Percentiles rank a stretch among this genome's conserved stretches.
phyloP scores from a whole-genome alignment of 2,329 filamentous ascomycete genomes.

The Ilyonectria destructans region DNA sequence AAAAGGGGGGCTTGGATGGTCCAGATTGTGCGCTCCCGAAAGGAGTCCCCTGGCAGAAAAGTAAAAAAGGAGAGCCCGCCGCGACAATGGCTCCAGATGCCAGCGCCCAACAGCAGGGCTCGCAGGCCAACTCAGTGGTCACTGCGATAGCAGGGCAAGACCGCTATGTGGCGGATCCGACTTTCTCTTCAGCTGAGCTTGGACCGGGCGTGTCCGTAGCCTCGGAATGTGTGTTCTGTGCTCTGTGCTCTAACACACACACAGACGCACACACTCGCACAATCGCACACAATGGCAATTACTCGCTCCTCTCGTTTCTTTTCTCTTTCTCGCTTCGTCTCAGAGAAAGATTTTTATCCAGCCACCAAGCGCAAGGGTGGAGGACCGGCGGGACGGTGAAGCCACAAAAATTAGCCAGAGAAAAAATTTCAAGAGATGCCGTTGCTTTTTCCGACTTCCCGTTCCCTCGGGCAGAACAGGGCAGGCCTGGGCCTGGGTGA shows the following conservation, averaged over 20 bases:
- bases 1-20: constrained; percentile 11
- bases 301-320: constrained; percentile 32
- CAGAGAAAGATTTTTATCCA: constrained; percentile 27
- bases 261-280: constrained; percentile 30
- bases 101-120: constrained; percentile 37
- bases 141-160: constrained; percentile 26
- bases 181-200: constrained; percentile 42
- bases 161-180: constrained; percentile 29
- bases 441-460: constrained; percentile 33
- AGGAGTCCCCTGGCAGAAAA: constrained; percentile 44
- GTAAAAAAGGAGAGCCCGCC: constrained; percentile 27
- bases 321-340: constrained; percentile 39
- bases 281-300: constrained; percentile 41
- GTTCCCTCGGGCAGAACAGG: constrained; percentile 28
- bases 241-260: constrained; percentile 40
- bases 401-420: constrained; percentile 25
- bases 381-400: constrained; percentile 26
- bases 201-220: constrained; percentile 42
- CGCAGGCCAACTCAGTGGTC: constrained; percentile 7
- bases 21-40: constrained; percentile 22
- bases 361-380: constrained; percentile 40
- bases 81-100: constrained; percentile 36
- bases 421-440: constrained; percentile 21
- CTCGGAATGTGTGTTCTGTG: constrained; percentile 11
- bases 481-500: constrained; percentile 36